phyloP scores from a whole-genome alignment of 768 basidiomycete species.

The Leccinum pellstonianum region DNA sequence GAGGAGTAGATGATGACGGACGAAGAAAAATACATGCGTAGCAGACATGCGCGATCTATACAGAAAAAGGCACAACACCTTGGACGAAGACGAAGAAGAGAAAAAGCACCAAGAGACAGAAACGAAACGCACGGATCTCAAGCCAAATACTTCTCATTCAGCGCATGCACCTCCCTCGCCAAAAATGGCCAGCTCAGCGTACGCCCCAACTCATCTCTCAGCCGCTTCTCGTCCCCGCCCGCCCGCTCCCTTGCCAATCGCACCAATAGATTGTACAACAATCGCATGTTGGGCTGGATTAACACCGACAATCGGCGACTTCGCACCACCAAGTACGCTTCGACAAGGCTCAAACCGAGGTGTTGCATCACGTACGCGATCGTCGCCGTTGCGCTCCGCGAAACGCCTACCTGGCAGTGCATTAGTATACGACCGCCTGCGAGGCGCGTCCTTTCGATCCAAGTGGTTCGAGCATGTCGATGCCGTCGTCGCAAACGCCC shows the following conservation, averaged over 20 bases:
- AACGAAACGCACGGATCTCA: slow-evolving; percentile 21
- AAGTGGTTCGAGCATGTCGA: slow-evolving; percentile 89
- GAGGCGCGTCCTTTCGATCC: slow-evolving; percentile 84
- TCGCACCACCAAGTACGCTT: slow-evolving; percentile 91
- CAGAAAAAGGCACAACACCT: background rate
- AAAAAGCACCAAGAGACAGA: background rate
- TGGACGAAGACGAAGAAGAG: background rate
- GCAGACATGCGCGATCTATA: background rate
- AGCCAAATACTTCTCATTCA: slow-evolving; percentile 81
- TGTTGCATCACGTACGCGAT: slow-evolving; percentile 99
- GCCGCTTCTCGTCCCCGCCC: slow-evolving; percentile 45
- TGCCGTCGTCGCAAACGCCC: slow-evolving; percentile 93
- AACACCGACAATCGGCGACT: slow-evolving; percentile 86
- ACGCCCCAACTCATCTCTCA: slow-evolving; percentile 60
- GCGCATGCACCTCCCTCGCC: slow-evolving; percentile 77
- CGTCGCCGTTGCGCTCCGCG: slow-evolving; percentile 88
- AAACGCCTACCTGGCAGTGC: slow-evolving; percentile 97
- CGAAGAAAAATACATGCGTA: background rate
- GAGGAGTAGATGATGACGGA: background rate
- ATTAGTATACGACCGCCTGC: slow-evolving; percentile 90
- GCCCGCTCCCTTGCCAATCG: slow-evolving; percentile 77
- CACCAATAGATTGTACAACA: slow-evolving; percentile 90
- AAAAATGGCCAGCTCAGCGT: slow-evolving; percentile 83
- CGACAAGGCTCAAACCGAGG: slow-evolving; percentile 78
- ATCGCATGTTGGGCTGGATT: slow-evolving; percentile 92